Base-by-base conservation (phyloP, 805 yeast species). In the Kodamaea kaohsiungensis region DNA sequence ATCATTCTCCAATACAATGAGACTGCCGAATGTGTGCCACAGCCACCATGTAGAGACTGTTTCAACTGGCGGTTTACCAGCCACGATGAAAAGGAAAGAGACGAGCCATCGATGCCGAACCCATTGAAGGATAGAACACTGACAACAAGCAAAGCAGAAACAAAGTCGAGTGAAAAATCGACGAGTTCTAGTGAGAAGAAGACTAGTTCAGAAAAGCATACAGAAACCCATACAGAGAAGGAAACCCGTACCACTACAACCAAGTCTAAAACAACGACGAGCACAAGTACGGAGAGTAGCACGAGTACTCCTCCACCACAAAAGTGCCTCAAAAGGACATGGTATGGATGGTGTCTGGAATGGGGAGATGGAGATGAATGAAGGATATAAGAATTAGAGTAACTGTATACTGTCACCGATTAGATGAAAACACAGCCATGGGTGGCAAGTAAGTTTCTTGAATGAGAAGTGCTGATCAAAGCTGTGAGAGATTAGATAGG, bases 1-100 rank as follows among this genome's bases (percentile, higher is more conserved):
- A 81, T 95, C 7, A 74, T 95, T 12, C 66, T 78, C 62, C 79
- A 73, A 2, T 91, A 92, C 68, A 91, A 93, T 59, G 82, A 78
- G 43, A 88, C 96, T 0, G 92, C 98, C 0, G 66, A 67, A 35
- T 93, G 98, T 66, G 75, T 72, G 15, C 80, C 78, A 16, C 89
- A 91, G 7, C 88, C 92, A 1, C 91, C 95, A 0, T 92, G 98
- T 67, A 79, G 86, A 52, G 98, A 92, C 64, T 92, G 98, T 68
- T 88, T 82, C 69, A 88, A 89, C 64, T 92, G 98, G 98, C 79
- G 85, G 49, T 91, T 81, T 67, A 82, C 87, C 2, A 77, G 79
- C 18, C 83, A 77, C 53, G 77, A 77, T 51, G 77, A 76, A 52
- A 59, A 61, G 27, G 75, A 70, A 55, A 69, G 62, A 15, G 77